These are phyloP conservation scores for Cicer chorassanicum DNA, from an alignment of 306 rosid species.

Conservation along the genomic window DNA sequence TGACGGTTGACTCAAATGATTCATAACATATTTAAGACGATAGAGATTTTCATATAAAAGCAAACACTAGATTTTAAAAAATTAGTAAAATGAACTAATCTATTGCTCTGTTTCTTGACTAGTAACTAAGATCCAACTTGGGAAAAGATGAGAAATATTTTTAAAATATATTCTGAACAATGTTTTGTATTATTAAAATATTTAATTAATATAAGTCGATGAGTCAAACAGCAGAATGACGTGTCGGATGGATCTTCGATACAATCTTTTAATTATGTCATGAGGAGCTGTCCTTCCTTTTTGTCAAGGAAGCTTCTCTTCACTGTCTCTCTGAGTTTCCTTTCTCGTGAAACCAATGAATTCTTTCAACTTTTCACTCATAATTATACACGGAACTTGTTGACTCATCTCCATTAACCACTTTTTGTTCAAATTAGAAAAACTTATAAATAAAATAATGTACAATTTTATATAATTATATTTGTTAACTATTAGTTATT, in stretches of 20 bases:
- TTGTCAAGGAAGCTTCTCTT: conserved; percentile 26
- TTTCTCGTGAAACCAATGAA: conserved; percentile 1
- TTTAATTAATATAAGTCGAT: not conserved
- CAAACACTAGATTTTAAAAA: not conserved
- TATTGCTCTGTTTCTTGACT: not conserved
- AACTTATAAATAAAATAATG: too few relatives aligned
- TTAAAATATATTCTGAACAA: not conserved
- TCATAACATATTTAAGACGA: not conserved
- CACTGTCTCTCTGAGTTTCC: not conserved
- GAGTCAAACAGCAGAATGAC: conserved; percentile 18
- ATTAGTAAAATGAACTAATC: not conserved
- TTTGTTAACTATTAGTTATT: too few relatives aligned
- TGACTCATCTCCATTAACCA: not conserved
- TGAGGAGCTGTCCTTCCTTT: not conserved
- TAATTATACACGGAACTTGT: conserved; percentile 6
- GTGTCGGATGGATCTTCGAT: not conserved
- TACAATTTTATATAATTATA: too few relatives aligned
- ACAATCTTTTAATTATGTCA: not conserved
- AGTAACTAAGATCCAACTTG: conserved; percentile 13
- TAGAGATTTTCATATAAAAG: not conserved
- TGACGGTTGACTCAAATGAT: not conserved
- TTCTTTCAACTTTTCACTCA: not conserved
- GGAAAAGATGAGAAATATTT: not conserved
- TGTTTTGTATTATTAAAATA: not conserved
- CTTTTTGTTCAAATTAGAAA: not conserved